A percentile compares a stretch with the other conserved stretches of the same genome.
Conservation (phyloP, 208 protist species). For the Crithidia fasciculata region DNA sequence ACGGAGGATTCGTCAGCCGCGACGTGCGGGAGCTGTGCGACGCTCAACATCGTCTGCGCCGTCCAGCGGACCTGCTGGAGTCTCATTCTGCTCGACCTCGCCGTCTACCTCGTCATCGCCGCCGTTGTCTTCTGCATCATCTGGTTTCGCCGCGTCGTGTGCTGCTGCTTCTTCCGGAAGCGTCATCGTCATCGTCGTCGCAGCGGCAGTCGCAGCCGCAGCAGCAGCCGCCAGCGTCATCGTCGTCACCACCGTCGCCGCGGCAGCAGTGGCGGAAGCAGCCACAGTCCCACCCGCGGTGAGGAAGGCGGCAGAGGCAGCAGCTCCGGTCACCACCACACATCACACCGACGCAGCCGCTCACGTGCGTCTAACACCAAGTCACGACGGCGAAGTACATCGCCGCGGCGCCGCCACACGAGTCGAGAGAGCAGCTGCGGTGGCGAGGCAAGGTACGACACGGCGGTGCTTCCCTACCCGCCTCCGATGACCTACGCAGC, state of each 20-base stretch:
- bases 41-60: constrained; percentile 38
- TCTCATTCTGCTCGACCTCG: constrained; percentile 29
- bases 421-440: not conserved
- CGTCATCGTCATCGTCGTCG: not conserved
- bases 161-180: constrained; percentile 23
- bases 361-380: too few species aligned
- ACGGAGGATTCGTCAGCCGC: constrained; percentile 13
- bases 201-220: not conserved
- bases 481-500: constrained; percentile 14
- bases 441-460: not conserved
- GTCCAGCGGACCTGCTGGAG: constrained; percentile 20
- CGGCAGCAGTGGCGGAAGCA: not conserved
- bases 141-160: constrained; percentile 34
- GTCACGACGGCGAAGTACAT: too few species aligned
- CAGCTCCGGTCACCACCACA: not conserved
- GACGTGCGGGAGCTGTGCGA: constrained; percentile 34
- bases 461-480: not conserved
- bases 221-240: not conserved
- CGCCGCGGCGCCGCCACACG: not conserved
- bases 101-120: constrained; percentile 21
- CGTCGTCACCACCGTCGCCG: not conserved
- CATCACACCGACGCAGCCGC: too few species aligned
- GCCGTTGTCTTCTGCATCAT: constrained; percentile 27
- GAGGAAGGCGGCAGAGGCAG: not conserved
- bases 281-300: not conserved